Base-by-base conservation (phyloP, 75 land plant genomes). In the Adiantum capillusveneris region DNA sequence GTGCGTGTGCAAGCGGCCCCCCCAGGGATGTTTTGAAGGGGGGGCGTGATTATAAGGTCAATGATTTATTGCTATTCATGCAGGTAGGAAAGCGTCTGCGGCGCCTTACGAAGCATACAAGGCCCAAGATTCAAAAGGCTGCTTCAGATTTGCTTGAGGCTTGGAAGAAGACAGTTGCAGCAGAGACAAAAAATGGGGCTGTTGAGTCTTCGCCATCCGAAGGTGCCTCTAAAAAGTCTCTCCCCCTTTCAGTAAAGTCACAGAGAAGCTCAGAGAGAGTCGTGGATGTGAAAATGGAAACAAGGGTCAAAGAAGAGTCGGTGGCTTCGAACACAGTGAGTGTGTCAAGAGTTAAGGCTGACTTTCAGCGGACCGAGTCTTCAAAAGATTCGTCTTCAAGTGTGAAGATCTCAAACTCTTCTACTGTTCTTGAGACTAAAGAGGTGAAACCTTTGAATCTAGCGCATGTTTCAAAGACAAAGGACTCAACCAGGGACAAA, bases 31-130 rank as follows among this genome's bases (percentile, higher is more conserved):
- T n/a, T n/a, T n/a, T n/a, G n/a, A n/a, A n/a, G n/a, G n/a, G n/a
- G n/a, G n/a, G n/a, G n/a, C n/a, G n/a, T n/a, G n/a, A n/a, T n/a
- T n/a, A n/a, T n/a, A n/a, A n/a, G n/a, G n/a, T n/a, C n/a, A n/a
- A n/a, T 9, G 9, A 34, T 34, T 5, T 34, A 3, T 34, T 3
- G 37, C 9, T 34, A 34, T 9, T 5, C 37, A 3, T 34, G 37
- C 66, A 86, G 96, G 88, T 90, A 24, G 96, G 96, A 7, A 90
- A 84, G 53, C 80, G 75, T 9, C 73, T 90, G 58, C 71, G 88
- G 19, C 64, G 54, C 53, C 82, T 90, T 53, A 76, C 83, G 7
- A 90, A 86, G 63, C 93, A 87, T 50, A 75, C 87, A 9, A 51
- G 68, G 20, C 36, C 73, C 61, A 83, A 81, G 68, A 84, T 90